Evolutionary conservation across 2,329 filamentous ascomycete species (phyloP), one percentile per base, ranked within the genome.

Genomic region (Penicillium sp.): DNA sequence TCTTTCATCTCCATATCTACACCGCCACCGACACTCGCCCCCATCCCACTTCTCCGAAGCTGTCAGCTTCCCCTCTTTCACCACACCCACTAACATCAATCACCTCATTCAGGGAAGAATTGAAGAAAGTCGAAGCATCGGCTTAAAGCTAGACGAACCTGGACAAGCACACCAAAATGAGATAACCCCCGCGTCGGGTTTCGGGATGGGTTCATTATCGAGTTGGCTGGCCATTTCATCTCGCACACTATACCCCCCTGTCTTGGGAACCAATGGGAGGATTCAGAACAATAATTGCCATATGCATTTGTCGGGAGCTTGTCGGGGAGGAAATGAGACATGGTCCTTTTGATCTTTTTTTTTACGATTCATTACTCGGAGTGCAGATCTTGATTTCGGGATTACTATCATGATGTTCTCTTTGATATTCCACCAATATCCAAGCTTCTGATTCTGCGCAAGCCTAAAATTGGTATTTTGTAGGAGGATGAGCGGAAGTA

Each of bases 121-220:
- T 97, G 62, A 95, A 95, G 83, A 97, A 96, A 79, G 90, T 97
- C 69, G 90, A 94, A 73, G 83, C 86, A 38, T 81, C 84, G 59
- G 90, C 89, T 79, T 83, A 84, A 82, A 55, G 50, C 14, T 25
- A 55, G 52, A 55, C 43, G 50, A 67, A 59, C 41, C 48, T 11
- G 22, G n/a, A 44, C 37, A 61, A 48, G 41, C 46, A 22, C 19
- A 54, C 30, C 37, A 42, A 28, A 25, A 38, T 38, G 16, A 41
- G 17, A 37, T 31, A 26, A 31, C 17, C 40, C 45, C 26, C 45
- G 36, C 35, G 19, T 51, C 33, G 38, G 44, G 26, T 55, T 50
- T 42, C 48, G 19, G 37, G 37, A 54, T 50, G 37, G 51, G 37
- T 37, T 40, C 36, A 28, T 42, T 42, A 54, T 50, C 51, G 51